These are phyloP conservation scores for Fraxinus xanthoxyloides DNA, from an alignment of 305 asterid species.

Conservation along the genomic window DNA sequence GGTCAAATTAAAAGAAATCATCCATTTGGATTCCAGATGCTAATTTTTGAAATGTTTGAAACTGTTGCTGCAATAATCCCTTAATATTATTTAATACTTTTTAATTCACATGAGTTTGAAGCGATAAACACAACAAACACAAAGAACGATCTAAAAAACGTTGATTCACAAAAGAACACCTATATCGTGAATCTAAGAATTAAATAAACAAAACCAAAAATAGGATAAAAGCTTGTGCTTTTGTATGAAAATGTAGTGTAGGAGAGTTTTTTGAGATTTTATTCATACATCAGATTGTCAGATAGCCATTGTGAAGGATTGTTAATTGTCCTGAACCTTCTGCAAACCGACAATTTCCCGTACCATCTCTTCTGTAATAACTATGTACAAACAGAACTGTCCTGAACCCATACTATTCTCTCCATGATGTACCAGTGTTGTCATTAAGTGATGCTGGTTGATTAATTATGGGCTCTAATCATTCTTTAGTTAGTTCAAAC, in stretches of 20 bases:
- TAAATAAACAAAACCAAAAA: background rate
- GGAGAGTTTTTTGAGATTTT: background rate
- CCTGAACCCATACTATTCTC: background rate
- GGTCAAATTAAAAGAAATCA: background rate
- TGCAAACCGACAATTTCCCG: background rate
- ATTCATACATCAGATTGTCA: background rate
- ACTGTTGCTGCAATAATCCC: no score
- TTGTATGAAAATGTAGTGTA: background rate
- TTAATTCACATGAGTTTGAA: background rate
- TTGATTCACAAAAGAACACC: background rate
- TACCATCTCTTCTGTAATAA: background rate
- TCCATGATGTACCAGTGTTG: constrained; percentile 8
- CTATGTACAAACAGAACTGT: background rate
- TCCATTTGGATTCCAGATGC: background rate
- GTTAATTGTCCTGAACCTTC: background rate
- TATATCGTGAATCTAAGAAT: background rate
- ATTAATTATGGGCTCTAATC: constrained; percentile 9
- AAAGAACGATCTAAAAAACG: background rate
- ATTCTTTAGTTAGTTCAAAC: constrained; percentile 21
- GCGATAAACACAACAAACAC: background rate
- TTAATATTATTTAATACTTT: background rate
- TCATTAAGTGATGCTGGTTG: constrained; percentile 8
- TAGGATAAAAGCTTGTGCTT: background rate
- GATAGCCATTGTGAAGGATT: background rate
- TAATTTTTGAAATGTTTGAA: no score